Percentiles rank a stretch among this genome's conserved stretches.
Evolutionary conservation across 2,329 filamentous ascomycete genomes (phyloP).

Genomic region (Aspergillus spinulosporus): DNA sequence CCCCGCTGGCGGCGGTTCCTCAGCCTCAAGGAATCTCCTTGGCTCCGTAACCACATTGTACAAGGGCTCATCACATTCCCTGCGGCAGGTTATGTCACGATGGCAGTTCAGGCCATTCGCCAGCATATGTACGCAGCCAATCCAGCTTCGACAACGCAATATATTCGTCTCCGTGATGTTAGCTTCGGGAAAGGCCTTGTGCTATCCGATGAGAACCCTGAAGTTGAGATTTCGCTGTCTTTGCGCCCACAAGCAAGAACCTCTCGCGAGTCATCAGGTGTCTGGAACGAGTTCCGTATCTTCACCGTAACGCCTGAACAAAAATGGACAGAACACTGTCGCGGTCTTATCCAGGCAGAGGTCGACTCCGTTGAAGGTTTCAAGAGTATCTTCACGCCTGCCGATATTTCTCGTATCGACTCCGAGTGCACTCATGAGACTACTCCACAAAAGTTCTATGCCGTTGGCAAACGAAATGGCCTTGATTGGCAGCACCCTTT

Average conservation of each 20-base stretch:
- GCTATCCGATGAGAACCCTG: not conserved
- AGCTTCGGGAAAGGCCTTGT: slow-evolving; percentile 10
- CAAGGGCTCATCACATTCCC: slow-evolving; percentile 11
- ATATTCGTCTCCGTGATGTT: slow-evolving; percentile 9
- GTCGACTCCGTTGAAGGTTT: slow-evolving; percentile 3
- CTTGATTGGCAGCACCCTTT: slow-evolving; percentile 12
- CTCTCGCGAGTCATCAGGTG: slow-evolving; percentile 4
- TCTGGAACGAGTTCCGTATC: slow-evolving; percentile 11
- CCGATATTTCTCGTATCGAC: slow-evolving; percentile 1
- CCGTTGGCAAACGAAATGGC: slow-evolving; percentile 5
- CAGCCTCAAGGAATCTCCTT: slow-evolving; percentile 9
- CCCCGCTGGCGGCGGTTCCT: slow-evolving; percentile 11
- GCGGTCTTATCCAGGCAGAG: slow-evolving; percentile 11
- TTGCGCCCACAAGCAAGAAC: slow-evolving; percentile 9
- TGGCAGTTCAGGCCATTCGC: slow-evolving; percentile 8
- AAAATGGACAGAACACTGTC: slow-evolving; percentile 12
- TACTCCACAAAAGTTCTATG: slow-evolving; percentile 9
- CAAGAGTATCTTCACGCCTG: not conserved
- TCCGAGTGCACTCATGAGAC: slow-evolving; percentile 3
- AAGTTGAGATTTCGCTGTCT: slow-evolving; percentile 2
- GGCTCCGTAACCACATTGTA: slow-evolving; percentile 9
- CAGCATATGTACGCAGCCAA: slow-evolving; percentile 1
- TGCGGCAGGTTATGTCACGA: slow-evolving; percentile 10
- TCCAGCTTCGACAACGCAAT: not conserved
- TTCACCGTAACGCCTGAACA: slow-evolving; percentile 5